Conservation (phyloP, 352 stramenopile genomes). For the Pythium dissimile region DNA sequence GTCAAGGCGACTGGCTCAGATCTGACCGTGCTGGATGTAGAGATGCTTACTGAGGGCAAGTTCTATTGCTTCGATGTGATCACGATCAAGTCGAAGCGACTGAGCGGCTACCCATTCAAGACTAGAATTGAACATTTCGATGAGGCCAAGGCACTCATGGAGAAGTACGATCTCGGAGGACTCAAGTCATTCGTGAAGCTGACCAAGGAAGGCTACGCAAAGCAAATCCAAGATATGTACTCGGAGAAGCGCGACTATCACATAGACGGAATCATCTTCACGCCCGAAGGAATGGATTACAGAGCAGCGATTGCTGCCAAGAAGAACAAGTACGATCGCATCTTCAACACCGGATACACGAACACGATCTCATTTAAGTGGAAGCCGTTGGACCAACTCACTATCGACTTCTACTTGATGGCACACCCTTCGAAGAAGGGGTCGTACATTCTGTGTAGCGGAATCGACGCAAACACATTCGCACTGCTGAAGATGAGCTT, state of each 20-base stretch:
- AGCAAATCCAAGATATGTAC: neutral
- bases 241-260: neutral
- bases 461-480: neutral
- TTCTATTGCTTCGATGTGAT: conserved; percentile 3
- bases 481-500: neutral
- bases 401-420: neutral
- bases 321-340: neutral
- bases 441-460: neutral
- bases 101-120: neutral
- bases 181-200: neutral
- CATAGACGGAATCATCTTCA: neutral
- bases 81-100: neutral
- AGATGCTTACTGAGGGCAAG: neutral
- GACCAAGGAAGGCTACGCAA: neutral
- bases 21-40: neutral
- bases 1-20: no score
- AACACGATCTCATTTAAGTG: neutral
- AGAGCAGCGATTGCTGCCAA: neutral
- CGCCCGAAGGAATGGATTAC: neutral
- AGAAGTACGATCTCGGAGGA: neutral
- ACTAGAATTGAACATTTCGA: neutral
- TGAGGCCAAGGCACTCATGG: neutral
- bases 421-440: neutral
- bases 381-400: neutral
- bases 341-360: neutral